phyloP scores from a whole-genome alignment of 352 stramenopile genomes.

The Halophytophthora batemanensis region DNA sequence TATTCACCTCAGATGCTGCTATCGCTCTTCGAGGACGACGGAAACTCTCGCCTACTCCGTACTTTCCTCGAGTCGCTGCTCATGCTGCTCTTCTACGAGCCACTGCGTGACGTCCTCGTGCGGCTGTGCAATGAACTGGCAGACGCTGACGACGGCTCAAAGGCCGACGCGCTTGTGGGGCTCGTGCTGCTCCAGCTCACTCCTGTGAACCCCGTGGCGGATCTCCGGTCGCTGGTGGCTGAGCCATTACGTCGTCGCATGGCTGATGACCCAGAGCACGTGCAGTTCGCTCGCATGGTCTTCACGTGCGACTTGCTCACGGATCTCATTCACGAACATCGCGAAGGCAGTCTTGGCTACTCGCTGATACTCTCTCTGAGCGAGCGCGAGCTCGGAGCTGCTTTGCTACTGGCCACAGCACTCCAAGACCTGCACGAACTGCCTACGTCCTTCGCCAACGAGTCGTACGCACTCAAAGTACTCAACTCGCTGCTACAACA shows the following conservation, averaged over 20 bases:
- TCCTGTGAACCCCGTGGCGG: slow-evolving; percentile 13
- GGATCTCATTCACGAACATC: slow-evolving; percentile 70
- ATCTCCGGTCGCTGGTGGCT: slow-evolving; percentile 13
- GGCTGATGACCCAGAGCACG: slow-evolving; percentile 32
- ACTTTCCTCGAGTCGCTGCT: slow-evolving; percentile 56
- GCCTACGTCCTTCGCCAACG: slow-evolving; percentile 62
- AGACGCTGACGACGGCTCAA: slow-evolving; percentile 8
- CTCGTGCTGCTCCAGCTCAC: slow-evolving; percentile 58
- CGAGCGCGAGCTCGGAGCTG: slow-evolving; percentile 21
- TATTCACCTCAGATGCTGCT: slow-evolving; percentile 54
- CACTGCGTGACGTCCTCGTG: slow-evolving; percentile 55
- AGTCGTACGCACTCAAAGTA: slow-evolving; percentile 71
- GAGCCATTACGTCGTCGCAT: slow-evolving; percentile 20
- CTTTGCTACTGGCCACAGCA: slow-evolving; percentile 39
- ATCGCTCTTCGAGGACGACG: slow-evolving; percentile 39
- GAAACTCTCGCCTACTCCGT: slow-evolving; percentile 18
- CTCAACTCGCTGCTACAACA: slow-evolving; percentile 78
- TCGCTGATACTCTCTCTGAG: slow-evolving; percentile 45
- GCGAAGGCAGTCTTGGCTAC: slow-evolving; percentile 53
- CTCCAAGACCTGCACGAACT: slow-evolving; percentile 42
- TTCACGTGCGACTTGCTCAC: slow-evolving; percentile 80
- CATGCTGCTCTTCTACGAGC: slow-evolving; percentile 62
- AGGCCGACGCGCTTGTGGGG: slow-evolving; percentile 19
- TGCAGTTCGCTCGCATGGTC: slow-evolving; percentile 66
- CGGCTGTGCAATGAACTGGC: slow-evolving; percentile 51